Percentiles rank a stretch among this genome's conserved stretches.
phyloP scores from a whole-genome alignment of 805 yeast species.

The Wickerhamomyces chaumierensis region DNA sequence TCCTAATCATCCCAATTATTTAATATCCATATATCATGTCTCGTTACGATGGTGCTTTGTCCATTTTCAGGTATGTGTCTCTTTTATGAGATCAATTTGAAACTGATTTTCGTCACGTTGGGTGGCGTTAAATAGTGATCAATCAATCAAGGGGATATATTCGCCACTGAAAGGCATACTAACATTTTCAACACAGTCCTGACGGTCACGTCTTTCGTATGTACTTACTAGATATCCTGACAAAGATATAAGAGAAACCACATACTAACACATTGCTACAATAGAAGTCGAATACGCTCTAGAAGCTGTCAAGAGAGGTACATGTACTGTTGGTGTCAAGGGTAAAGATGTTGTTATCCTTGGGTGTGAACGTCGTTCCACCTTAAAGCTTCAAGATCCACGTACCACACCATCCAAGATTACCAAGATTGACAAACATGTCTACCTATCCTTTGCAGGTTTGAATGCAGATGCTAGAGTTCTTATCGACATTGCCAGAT shows the following conservation, averaged over 20 bases:
- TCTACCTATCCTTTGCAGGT: slow-evolving; percentile 91
- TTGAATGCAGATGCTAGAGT: slow-evolving; percentile 97
- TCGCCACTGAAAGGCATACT: slow-evolving; percentile 19
- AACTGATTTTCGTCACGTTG: no score
- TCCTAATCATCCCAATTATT: no score
- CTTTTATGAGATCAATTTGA: no score
- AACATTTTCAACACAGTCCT: slow-evolving; percentile 42
- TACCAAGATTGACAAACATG: slow-evolving; percentile 82
- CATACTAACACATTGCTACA: slow-evolving; percentile 1
- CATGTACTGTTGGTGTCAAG: slow-evolving; percentile 95
- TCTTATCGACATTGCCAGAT: slow-evolving; percentile 87
- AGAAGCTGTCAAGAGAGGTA: slow-evolving; percentile 97
- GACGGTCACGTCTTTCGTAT: slow-evolving; percentile 96
- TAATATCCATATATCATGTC: slow-evolving; percentile 47
- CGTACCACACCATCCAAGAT: slow-evolving; percentile 93
- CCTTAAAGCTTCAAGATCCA: slow-evolving; percentile 91
- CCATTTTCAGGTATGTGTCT: slow-evolving; percentile 78
- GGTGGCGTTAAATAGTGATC: not conserved
- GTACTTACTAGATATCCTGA: slow-evolving; percentile 17
- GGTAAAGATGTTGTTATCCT: slow-evolving; percentile 82
- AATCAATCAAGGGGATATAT: not conserved
- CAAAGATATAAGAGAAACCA: not conserved
- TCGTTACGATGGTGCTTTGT: slow-evolving; percentile 98
- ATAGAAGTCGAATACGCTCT: slow-evolving; percentile 90
- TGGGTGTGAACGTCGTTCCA: slow-evolving; percentile 94